phyloP scores from a whole-genome alignment of 2,329 filamentous ascomycete species.

The Clonostachys byssicola region DNA sequence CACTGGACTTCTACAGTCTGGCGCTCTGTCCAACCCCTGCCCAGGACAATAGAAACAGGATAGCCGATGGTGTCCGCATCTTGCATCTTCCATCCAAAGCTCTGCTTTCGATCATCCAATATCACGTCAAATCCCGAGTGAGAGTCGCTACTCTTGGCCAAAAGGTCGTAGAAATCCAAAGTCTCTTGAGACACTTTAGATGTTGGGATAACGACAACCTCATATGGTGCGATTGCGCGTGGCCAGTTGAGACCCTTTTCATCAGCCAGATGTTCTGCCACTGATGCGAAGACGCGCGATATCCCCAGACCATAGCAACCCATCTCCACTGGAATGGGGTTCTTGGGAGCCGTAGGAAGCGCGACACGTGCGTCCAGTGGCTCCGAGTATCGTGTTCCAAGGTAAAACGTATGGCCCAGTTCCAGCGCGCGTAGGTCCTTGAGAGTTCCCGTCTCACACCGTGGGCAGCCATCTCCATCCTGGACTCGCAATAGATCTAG shows the following conservation, averaged over 20 bases:
- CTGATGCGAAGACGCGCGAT: conserved; percentile 82
- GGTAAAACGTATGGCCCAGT: conserved; percentile 90
- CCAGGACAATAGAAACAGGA: conserved; percentile 76
- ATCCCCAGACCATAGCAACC: conserved; percentile 95
- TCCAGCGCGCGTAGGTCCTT: conserved; percentile 73
- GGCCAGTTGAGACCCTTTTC: conserved; percentile 82
- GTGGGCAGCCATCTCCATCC: conserved; percentile 68
- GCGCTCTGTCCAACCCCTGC: conserved; percentile 60
- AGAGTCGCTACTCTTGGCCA: conserved; percentile 25
- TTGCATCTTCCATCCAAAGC: conserved; percentile 78
- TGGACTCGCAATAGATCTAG: conserved; percentile 62
- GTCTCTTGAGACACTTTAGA: conserved; percentile 41
- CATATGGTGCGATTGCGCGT: conserved; percentile 77
- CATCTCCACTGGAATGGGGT: conserved; percentile 70
- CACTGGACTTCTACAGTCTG: conserved; percentile 75
- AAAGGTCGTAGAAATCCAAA: conserved; percentile 57
- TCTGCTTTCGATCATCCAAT: conserved; percentile 67
- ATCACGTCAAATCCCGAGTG: conserved; percentile 52
- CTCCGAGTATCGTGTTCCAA: conserved; percentile 82
- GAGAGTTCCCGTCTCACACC: conserved; percentile 61
- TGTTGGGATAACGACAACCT: conserved; percentile 62
- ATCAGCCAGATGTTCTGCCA: conserved; percentile 73
- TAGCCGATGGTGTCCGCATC: conserved; percentile 91
- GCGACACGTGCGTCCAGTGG: conserved; percentile 64
- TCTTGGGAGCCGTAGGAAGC: conserved; percentile 17